Conservation (phyloP, 331 rosid genomes). For the Erythrophleum ivorense region DNA sequence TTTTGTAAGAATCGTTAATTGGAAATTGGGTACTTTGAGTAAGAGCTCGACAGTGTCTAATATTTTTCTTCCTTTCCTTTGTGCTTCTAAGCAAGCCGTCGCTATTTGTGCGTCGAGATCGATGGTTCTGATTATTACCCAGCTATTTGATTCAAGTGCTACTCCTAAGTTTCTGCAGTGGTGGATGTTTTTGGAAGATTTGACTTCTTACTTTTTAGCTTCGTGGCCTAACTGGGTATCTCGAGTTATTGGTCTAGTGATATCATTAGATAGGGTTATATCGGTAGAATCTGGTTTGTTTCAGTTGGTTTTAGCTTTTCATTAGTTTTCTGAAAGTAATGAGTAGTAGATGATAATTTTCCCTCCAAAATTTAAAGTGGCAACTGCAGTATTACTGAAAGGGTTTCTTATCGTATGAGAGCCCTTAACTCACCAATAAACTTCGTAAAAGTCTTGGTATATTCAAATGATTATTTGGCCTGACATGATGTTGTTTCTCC, state of each 20-base stretch:
- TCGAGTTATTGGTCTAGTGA: neutral
- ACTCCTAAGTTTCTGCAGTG: slow-evolving; percentile 5
- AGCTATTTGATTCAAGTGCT: slow-evolving; percentile 16
- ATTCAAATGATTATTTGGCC: neutral
- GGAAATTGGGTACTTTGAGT: neutral
- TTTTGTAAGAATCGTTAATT: neutral
- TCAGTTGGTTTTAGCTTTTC: neutral
- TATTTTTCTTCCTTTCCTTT: neutral
- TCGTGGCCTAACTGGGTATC: slow-evolving; percentile 10
- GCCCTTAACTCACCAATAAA: slow-evolving; percentile 14
- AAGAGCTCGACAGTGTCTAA: neutral
- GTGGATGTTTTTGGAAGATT: slow-evolving; percentile 19
- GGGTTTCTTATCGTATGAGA: slow-evolving; percentile 3
- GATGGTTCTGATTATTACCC: slow-evolving; percentile 31
- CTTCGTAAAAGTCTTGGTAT: slow-evolving; percentile 16
- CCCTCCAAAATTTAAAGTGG: slow-evolving; percentile 16
- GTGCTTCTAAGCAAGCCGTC: slow-evolving; percentile 12
- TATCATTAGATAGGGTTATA: slow-evolving; percentile 22
- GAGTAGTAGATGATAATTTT: neutral
- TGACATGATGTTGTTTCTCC: slow-evolving; percentile 20
- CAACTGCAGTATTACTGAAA: slow-evolving; percentile 19
- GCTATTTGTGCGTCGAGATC: slow-evolving; percentile 36
- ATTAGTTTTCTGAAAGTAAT: slow-evolving; percentile 12
- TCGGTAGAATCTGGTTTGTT: slow-evolving; percentile 9
- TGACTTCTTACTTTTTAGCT: slow-evolving; percentile 29